Conservation (phyloP, 345 rosid genomes). For the Hibiscus syriacus region DNA sequence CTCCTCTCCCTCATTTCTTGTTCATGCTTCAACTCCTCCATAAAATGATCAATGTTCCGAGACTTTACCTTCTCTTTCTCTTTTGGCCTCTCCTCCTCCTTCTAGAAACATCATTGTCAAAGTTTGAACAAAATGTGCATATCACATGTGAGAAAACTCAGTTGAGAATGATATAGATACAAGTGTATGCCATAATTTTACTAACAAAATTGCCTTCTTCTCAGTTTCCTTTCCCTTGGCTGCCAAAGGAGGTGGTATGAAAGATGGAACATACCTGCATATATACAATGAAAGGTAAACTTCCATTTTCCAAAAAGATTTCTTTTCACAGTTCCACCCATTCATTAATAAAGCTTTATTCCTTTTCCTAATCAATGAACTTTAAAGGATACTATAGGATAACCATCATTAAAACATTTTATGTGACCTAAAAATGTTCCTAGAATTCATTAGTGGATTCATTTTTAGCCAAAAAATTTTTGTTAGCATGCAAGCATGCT, state of each 20-base stretch:
- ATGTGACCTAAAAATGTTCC: neutral
- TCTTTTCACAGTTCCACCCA: neutral
- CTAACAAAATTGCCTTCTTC: slow-evolving; percentile 50
- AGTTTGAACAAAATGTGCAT: slow-evolving; percentile 4
- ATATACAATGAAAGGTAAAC: slow-evolving; percentile 34
- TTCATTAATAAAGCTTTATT: neutral
- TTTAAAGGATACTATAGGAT: neutral
- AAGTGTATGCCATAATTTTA: neutral
- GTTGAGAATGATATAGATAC: neutral
- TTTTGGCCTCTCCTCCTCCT: slow-evolving; percentile 74
- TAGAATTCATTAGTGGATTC: neutral
- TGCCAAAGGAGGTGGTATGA: slow-evolving; percentile 91
- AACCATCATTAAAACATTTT: neutral
- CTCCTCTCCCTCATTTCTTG: slow-evolving; percentile 97
- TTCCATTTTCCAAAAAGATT: slow-evolving; percentile 23
- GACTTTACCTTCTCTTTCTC: slow-evolving; percentile 86
- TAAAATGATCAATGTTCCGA: slow-evolving; percentile 89
- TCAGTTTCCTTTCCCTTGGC: slow-evolving; percentile 86
- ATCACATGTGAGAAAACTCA: slow-evolving; percentile 11
- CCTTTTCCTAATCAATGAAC: neutral
- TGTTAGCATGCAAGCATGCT: neutral
- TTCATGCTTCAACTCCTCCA: slow-evolving; percentile 99
- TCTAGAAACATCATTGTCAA: slow-evolving; percentile 33
- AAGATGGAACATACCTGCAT: slow-evolving; percentile 99
- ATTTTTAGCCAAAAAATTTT: neutral